Evolutionary conservation across 2,329 filamentous ascomycete species (phyloP).

Genomic region (Penicillium sp.): DNA sequence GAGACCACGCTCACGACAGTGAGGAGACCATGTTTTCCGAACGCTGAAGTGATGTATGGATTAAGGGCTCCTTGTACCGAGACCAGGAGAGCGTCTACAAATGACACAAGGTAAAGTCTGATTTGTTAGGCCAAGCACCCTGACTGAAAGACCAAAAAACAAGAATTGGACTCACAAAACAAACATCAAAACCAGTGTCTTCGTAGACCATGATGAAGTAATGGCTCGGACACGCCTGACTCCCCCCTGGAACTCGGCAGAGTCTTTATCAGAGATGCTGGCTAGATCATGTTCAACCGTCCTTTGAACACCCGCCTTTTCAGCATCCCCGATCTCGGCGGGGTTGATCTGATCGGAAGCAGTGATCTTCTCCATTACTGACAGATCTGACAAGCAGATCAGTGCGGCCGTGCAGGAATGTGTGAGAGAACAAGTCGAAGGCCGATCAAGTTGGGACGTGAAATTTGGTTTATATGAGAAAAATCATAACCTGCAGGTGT

Average conservation of each 20-base stretch:
- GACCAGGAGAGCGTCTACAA: constrained; percentile 7
- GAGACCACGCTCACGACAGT: constrained; percentile 11
- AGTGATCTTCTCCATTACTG: not conserved
- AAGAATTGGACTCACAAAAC: constrained; percentile 4
- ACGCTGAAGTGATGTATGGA: constrained; percentile 10
- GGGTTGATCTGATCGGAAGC: not conserved
- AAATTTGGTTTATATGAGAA: not conserved
- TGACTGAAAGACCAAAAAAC: too few species aligned
- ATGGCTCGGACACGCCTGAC: constrained; percentile 11
- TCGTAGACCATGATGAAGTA: constrained; percentile 5
- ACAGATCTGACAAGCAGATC: not conserved
- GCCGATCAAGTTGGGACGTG: not conserved
- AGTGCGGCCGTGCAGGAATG: not conserved
- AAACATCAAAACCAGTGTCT: constrained; percentile 9
- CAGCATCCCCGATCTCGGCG: not conserved
- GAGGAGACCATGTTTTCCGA: constrained; percentile 6
- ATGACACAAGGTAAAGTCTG: constrained; percentile 10
- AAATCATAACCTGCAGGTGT: not conserved
- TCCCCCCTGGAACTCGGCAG: constrained; percentile 4
- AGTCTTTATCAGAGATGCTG: not conserved
- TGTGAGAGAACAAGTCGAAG: not conserved
- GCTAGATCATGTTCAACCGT: not conserved
- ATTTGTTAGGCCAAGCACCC: not conserved
- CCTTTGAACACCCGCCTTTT: not conserved
- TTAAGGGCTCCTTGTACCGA: constrained; percentile 3